Percentiles rank a stretch among this genome's conserved stretches.
phyloP scores from a whole-genome alignment of 306 rosid species.

The Rosa persica region DNA sequence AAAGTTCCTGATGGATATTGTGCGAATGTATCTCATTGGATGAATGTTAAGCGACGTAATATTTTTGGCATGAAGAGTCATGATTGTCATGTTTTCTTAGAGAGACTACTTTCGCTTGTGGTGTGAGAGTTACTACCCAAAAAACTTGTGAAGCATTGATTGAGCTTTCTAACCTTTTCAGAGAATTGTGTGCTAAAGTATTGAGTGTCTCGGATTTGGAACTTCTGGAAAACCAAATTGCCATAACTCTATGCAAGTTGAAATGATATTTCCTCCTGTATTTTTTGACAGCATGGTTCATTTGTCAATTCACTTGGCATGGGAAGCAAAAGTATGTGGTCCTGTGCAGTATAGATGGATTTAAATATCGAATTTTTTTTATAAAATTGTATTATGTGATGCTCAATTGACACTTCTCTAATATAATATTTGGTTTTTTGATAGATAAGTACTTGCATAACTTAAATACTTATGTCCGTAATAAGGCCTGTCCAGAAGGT shows the following conservation, averaged over 20 bases:
- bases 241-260: too few relatives aligned
- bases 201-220: too few relatives aligned
- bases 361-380: too few relatives aligned
- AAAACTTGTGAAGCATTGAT: background rate
- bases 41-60: background rate
- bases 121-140: background rate
- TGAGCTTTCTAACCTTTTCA: background rate
- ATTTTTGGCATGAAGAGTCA: background rate
- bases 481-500: background rate
- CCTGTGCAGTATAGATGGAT: background rate
- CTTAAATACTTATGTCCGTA: background rate
- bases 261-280: too few relatives aligned
- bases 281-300: too few relatives aligned
- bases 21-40: background rate
- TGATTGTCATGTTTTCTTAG: background rate
- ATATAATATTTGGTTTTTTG: too few relatives aligned
- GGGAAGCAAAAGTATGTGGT: too few relatives aligned
- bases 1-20: background rate
- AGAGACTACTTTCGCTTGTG: background rate
- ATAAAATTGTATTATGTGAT: too few relatives aligned
- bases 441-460: background rate
- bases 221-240: too few relatives aligned
- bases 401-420: too few relatives aligned
- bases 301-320: too few relatives aligned
- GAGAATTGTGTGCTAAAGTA: too few relatives aligned